Percentiles rank a stretch among this genome's conserved stretches.
Conservation (phyloP, 495 filamentous ascomycete species). For the Neurospora tetrasperma region DNA sequence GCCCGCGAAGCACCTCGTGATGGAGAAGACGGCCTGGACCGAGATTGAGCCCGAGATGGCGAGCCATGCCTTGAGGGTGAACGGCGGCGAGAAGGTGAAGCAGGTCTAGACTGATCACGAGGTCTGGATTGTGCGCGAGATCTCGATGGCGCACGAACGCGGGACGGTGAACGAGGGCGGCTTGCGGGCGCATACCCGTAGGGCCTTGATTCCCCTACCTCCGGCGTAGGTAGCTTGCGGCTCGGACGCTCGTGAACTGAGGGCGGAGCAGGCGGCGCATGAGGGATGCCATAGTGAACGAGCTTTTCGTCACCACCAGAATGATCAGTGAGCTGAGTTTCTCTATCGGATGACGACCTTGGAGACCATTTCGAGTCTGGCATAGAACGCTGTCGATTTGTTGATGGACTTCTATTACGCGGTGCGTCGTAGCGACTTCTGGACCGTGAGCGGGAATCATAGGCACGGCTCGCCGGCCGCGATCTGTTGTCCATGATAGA, state of each 20-base stretch:
- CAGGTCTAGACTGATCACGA: conserved; percentile 4
- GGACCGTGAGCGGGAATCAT: neutral
- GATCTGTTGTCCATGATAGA: neutral
- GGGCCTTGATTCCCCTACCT: neutral
- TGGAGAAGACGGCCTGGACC: conserved; percentile 4
- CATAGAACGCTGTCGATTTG: conserved; percentile 28
- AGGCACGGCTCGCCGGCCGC: neutral
- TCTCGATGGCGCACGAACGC: neutral
- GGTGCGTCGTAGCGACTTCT: neutral
- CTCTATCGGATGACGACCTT: conserved; percentile 29
- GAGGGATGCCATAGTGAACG: conserved; percentile 8
- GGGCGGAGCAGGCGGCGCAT: conserved; percentile 5
- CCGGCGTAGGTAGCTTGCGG: neutral
- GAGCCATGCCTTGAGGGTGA: neutral
- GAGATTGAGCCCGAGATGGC: conserved; percentile 13
- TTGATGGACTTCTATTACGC: conserved; percentile 12
- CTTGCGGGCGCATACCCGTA: conserved; percentile 15
- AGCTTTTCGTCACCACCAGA: conserved; percentile 26
- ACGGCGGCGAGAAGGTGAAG: conserved; percentile 4
- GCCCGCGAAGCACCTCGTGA: neutral
- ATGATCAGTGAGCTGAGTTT: conserved; percentile 27
- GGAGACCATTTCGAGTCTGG: conserved; percentile 30
- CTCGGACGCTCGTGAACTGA: conserved; percentile 19
- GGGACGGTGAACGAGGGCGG: neutral
- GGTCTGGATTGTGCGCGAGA: neutral